These are phyloP conservation scores for Boletellus sp. DNA, from an alignment of 768 basidiomycete genomes.

Conservation along the genomic window DNA sequence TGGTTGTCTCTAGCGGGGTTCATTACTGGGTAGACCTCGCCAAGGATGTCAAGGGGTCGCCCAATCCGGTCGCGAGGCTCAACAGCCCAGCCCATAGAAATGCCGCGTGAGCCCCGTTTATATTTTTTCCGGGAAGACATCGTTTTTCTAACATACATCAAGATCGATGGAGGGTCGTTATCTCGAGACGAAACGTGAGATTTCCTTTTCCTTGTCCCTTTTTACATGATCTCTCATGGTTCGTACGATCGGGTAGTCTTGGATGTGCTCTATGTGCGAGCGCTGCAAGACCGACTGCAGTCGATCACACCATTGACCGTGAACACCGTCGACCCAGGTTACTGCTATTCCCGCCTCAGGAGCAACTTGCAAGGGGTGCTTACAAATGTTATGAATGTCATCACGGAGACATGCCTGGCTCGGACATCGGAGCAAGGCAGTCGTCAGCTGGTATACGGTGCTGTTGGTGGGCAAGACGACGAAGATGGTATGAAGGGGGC, in stretches of 20 bases:
- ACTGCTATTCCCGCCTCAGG: slow-evolving; percentile 26
- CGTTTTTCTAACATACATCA: background rate
- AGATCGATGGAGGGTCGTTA: slow-evolving; percentile 25
- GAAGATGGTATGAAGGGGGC: slow-evolving; percentile 23
- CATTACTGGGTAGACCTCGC: slow-evolving; percentile 20
- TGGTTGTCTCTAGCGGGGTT: slow-evolving; percentile 30
- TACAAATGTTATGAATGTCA: background rate
- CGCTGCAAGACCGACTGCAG: slow-evolving; percentile 21
- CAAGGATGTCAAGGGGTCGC: slow-evolving; percentile 17
- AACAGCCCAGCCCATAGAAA: slow-evolving; percentile 19
- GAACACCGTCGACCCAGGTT: slow-evolving; percentile 29
- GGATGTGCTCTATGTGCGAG: slow-evolving; percentile 30
- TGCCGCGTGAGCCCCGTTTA: slow-evolving; percentile 8
- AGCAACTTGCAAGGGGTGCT: background rate
- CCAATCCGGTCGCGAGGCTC: slow-evolving; percentile 26
- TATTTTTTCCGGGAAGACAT: background rate
- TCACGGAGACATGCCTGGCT: slow-evolving; percentile 14
- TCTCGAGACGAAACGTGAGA: slow-evolving; percentile 25
- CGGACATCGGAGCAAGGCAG: slow-evolving; percentile 32
- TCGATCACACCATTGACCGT: slow-evolving; percentile 22
- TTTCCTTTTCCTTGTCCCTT: background rate
- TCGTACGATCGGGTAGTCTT: slow-evolving; percentile 17
- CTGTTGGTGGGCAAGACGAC: slow-evolving; percentile 22
- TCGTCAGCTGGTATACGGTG: slow-evolving; percentile 33
- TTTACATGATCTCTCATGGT: background rate